Evolutionary conservation across 257 asterid species (phyloP), one percentile per base, ranked within the genome.

Genomic region (Salvia miltiorrhiza): DNA sequence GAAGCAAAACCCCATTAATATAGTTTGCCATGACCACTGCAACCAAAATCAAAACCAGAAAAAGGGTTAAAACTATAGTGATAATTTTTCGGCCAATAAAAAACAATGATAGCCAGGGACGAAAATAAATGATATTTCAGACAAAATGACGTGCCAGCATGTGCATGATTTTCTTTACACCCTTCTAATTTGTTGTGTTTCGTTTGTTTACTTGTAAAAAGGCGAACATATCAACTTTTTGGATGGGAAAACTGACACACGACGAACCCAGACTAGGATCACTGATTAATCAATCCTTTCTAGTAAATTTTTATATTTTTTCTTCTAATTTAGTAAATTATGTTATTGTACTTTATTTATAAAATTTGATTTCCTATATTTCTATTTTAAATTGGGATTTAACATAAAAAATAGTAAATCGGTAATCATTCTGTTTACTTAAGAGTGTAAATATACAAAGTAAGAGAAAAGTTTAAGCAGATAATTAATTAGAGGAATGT

Each of bases 1-100:
- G 82, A 89, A 89, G 88, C 95, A 87, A 70, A 89, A 74, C 11
- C 96, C 98, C 98, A 89, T 86, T 33, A 87, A 65, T 68, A 92
- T 89, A 33, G 98, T 92, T 79, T 89, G 92, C 98, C 98, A 92
- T 17, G 96, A 89, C 98, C 98, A 92, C 98, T 87, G 90, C 88
- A 30, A 83, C 30, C 78, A 71, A 62, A 37, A 62, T 37, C 73
- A 71, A 13, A 69, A 24, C 53, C 4, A 19, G 5, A 19, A 6
- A 43, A 5, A 17, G 11, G 44, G 43, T 69, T 63, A 32, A 7
- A 68, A 45, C 54, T 48, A 48, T n/a, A n/a, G n/a, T n/a, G n/a
- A n/a, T n/a, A n/a, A n/a, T n/a, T n/a, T n/a, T n/a, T n/a, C n/a
- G n/a, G n/a, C n/a, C n/a, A n/a, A n/a, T n/a, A n/a, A n/a, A n/a